Conservation (phyloP, 2,329 filamentous ascomycete genomes). For the Colletotrichum sp. region DNA sequence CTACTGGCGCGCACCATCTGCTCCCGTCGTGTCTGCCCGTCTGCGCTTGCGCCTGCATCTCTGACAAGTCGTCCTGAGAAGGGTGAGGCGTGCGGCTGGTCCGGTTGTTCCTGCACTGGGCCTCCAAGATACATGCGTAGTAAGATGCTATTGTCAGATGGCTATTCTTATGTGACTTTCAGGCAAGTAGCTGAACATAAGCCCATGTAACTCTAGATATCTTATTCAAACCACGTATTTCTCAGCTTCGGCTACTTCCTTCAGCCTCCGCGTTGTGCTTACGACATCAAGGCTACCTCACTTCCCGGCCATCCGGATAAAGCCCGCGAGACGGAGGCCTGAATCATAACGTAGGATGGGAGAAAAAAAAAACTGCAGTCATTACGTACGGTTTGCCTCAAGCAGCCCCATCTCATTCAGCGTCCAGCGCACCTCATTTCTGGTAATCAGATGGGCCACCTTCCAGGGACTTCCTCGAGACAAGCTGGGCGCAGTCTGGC, state of each 20-base stretch:
- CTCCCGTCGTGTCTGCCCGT: constrained; percentile 1
- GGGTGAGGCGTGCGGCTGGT: not conserved
- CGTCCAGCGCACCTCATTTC: not conserved
- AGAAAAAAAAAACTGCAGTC: not conserved
- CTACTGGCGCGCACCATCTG: constrained; percentile 4
- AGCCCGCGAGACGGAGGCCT: not conserved
- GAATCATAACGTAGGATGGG: not conserved
- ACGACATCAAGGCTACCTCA: not conserved
- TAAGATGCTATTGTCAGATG: not conserved
- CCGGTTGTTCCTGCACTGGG: constrained; percentile 17
- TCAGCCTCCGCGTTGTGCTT: not conserved
- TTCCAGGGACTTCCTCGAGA: not conserved
- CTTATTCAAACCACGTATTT: not conserved
- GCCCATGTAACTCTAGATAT: not conserved
- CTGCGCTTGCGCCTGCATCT: constrained; percentile 7
- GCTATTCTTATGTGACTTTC: not conserved
- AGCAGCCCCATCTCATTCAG: not conserved
- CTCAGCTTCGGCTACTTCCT: not conserved
- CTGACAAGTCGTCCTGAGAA: not conserved
- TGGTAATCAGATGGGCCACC: not conserved
- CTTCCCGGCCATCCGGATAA: not conserved
- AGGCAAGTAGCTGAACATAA: not conserved
- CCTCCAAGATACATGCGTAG: not conserved
- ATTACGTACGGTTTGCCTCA: constrained; percentile 1
- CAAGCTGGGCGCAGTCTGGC: constrained; percentile 2